Conservation (phyloP, 2,329 filamentous ascomycete species). For the Monilinia laxa region DNA sequence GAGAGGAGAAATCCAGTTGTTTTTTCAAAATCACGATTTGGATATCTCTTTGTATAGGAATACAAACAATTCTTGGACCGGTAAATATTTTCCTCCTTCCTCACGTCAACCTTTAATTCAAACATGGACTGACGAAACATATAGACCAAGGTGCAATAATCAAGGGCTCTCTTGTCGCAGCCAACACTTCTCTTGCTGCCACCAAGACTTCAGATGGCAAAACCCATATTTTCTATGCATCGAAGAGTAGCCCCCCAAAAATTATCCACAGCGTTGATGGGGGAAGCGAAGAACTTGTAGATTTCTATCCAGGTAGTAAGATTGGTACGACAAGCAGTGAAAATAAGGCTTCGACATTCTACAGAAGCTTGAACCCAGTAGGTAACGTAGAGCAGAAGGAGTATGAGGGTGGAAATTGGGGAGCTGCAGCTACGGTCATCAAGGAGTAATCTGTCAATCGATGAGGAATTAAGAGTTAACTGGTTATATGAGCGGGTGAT, state of each 20-base stretch:
- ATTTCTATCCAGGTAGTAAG: constrained; percentile 1
- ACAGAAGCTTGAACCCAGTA: constrained; percentile 2
- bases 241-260: background rate
- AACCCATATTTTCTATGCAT: background rate
- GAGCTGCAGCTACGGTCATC: background rate
- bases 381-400: background rate
- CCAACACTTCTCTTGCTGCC: background rate
- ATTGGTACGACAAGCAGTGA: background rate
- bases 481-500: too few species aligned
- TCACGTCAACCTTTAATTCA: background rate
- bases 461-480: background rate
- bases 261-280: constrained; percentile 1
- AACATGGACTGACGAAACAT: background rate
- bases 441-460: background rate
- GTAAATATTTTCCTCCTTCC: background rate
- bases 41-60: constrained; percentile 3
- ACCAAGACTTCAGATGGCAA: background rate
- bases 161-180: background rate
- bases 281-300: background rate
- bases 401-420: background rate
- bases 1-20: background rate
- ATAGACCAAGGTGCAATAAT: background rate
- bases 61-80: background rate
- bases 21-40: constrained; percentile 11
- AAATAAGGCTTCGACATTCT: constrained; percentile 1